Base-by-base conservation (phyloP, 768 basidiomycete genomes). In the Amanita pallidorosea region DNA sequence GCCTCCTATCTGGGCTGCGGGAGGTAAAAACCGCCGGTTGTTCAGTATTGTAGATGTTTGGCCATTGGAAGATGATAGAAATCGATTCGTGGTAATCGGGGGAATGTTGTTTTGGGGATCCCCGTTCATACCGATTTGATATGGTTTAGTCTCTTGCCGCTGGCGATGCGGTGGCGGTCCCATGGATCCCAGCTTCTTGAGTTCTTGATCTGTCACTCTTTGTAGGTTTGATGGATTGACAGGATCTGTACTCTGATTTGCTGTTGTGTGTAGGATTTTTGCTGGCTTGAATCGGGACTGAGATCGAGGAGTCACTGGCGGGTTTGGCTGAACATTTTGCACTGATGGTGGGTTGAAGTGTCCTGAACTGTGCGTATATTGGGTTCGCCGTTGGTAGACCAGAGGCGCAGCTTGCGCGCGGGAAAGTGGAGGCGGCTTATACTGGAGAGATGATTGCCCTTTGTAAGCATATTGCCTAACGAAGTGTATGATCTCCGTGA, bases 401-500 rank as follows among this genome's bases (percentile, higher is more conserved):
- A 64, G 58, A 2, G 74, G 69, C 6, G 67, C 62, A 15, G 65
- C 55, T 56, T 79, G 81, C 49, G 62, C 62, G 56, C 73, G 70
- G 13, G 74, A 64, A 18, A 71, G 59, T 31, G 62, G 64, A 15
- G 69, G 68, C 2, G 64, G 57, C 33, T 69, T 70, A 47, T 60
- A 62, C 52, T 71, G 75, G 38, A 71, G 62, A 31, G 67, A 70
- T 17, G 70, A 68, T 20, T 75, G 71, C 20, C 75, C 74, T 4
- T 62, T 66, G 61, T 84, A 88, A n/a, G 78, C 76, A 61, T 80
- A 89, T 63, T 83, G 77, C 53, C 87, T 89, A 47, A 40, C 8
- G 47, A 56, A 42, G 47, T 47, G 22, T 25, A 49, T 57, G 25
- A 62, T 45, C 57, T 61, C 13, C 25, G 11, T 13, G 17, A 40